A percentile compares a stretch with the other conserved stretches of the same genome.
These are phyloP conservation scores for Wallacemonas sp. DNA, from an alignment of 208 protist species.

Conservation along the genomic window DNA sequence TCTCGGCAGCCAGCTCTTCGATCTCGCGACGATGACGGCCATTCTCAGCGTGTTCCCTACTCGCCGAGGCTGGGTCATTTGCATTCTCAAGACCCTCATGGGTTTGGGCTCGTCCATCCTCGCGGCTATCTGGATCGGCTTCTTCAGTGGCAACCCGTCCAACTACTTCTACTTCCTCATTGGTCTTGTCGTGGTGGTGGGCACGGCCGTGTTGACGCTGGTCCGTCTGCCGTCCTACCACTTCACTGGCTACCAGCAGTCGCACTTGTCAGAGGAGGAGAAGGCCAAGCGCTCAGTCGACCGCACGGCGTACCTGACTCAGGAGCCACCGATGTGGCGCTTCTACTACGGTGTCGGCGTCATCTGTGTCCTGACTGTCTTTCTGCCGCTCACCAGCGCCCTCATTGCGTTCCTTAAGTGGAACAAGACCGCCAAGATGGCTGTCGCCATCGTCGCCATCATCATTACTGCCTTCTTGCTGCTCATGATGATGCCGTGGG, in stretches of 20 bases:
- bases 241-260: constrained; percentile 40
- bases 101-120: constrained; percentile 64
- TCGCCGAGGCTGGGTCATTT: constrained; percentile 38
- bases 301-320: constrained; percentile 36
- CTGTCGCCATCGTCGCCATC: constrained; percentile 26
- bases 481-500: constrained; percentile 9
- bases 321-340: constrained; percentile 50
- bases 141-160: constrained; percentile 27
- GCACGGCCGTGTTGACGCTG: constrained; percentile 22
- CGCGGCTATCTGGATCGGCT: constrained; percentile 46
- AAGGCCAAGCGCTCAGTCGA: constrained; percentile 17
- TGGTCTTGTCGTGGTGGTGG: constrained; percentile 16
- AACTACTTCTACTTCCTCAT: constrained; percentile 68
- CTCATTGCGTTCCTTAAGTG: constrained; percentile 40
- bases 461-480: constrained; percentile 2
- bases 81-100: constrained; percentile 68
- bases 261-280: constrained; percentile 18
- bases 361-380: constrained; percentile 46
- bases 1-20: constrained; percentile 44
- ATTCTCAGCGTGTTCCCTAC: constrained; percentile 61
- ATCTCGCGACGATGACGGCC: constrained; percentile 42
- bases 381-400: constrained; percentile 42
- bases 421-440: constrained; percentile 4
- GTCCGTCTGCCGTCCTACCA: constrained; percentile 61
- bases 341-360: constrained; percentile 51